Conservation (phyloP, 257 asterid genomes). For the Solanum boliviense region DNA sequence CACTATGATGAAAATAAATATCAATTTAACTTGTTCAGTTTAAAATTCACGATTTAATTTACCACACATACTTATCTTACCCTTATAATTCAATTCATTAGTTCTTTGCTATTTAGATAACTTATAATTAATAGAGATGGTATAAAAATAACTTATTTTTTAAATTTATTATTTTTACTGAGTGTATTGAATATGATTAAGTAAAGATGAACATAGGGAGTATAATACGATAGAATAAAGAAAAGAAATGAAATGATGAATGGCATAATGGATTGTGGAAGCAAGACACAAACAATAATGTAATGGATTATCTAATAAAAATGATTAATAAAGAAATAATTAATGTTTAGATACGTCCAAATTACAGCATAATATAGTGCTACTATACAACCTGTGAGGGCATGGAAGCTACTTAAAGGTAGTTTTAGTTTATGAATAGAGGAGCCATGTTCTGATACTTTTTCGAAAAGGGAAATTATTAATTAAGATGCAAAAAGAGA, state of each 20-base stretch:
- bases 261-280: background rate
- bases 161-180: too few species aligned
- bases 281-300: background rate
- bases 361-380: background rate
- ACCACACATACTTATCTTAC: too few species aligned
- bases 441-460: conserved; percentile 5
- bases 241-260: background rate
- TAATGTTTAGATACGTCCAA: conserved; percentile 2
- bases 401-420: background rate
- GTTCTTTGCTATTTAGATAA: too few species aligned
- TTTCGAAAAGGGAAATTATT: background rate
- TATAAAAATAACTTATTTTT: too few species aligned
- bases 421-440: background rate
- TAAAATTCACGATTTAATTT: too few species aligned
- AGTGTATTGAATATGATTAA: too few species aligned
- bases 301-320: background rate
- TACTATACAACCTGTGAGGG: conserved; percentile 13
- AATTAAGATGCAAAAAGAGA: background rate
- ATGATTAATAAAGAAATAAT: background rate
- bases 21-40: too few species aligned
- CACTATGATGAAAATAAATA: too few species aligned
- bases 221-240: background rate
- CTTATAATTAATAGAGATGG: background rate
- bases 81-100: too few species aligned
- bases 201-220: background rate